Percentiles rank a stretch among this genome's conserved stretches.
These are phyloP conservation scores for Paraleonurus japonicus DNA, from an alignment of 257 asterid genomes.

Conservation along the genomic window DNA sequence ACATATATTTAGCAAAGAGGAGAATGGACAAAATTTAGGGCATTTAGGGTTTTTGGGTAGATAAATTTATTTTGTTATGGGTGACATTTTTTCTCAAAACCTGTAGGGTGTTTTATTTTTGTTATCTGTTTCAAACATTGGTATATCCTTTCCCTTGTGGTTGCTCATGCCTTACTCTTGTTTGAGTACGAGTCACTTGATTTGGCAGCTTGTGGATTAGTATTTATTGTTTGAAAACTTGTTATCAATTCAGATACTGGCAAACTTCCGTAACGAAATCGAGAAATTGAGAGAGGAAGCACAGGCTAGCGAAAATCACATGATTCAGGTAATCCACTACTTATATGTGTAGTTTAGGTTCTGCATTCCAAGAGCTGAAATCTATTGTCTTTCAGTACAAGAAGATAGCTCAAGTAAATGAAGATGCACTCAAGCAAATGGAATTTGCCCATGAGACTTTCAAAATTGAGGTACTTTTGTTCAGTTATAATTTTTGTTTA, in stretches of 20 bases:
- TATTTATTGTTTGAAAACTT: background rate
- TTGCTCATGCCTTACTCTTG: background rate
- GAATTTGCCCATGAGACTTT: conserved; percentile 61
- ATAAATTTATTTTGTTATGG: too few relatives aligned
- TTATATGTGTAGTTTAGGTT: background rate
- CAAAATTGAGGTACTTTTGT: conserved; percentile 54
- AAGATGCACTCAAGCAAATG: conserved; percentile 75
- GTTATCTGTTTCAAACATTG: background rate
- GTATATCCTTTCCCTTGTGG: background rate
- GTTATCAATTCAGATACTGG: conserved; percentile 39
- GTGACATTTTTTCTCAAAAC: background rate
- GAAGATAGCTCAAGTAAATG: conserved; percentile 81
- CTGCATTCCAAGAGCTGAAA: conserved; percentile 28
- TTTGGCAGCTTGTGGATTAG: background rate
- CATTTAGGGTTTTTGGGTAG: background rate
- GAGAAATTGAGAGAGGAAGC: conserved; percentile 66
- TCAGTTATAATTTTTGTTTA: background rate
- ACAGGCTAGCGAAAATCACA: conserved; percentile 66
- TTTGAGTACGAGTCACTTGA: background rate
- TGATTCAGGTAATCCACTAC: conserved; percentile 62
- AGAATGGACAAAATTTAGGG: background rate
- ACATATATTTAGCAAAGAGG: too few relatives aligned
- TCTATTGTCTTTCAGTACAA: conserved; percentile 61
- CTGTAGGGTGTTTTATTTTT: background rate
- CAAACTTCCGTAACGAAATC: conserved; percentile 50